A percentile compares a stretch with the other conserved stretches of the same genome.
phyloP scores from a whole-genome alignment of 2,329 filamentous ascomycete genomes.

The Penicillium brasilianum region DNA sequence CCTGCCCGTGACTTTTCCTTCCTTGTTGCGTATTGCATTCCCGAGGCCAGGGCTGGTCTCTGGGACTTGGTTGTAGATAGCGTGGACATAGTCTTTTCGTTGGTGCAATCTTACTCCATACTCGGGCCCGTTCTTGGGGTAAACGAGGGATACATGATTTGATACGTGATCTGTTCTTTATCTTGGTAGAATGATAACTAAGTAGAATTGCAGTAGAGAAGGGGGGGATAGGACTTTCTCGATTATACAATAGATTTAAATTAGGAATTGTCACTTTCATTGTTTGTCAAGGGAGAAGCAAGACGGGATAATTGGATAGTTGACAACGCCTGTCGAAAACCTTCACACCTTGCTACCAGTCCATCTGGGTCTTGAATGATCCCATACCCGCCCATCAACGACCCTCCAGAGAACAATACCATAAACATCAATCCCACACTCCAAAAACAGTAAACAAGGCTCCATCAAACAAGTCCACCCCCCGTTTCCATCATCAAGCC shows the following conservation, averaged over 20 bases:
- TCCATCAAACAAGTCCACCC: no score
- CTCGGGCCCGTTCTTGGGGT: background rate
- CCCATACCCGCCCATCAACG: background rate
- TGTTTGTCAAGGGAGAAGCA: background rate
- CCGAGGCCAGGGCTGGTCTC: background rate
- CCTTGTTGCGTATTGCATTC: background rate
- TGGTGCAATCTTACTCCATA: background rate
- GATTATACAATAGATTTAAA: background rate
- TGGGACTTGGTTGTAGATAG: conserved; percentile 6
- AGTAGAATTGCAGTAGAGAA: no score
- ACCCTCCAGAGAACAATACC: no score
- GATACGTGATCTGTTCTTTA: background rate
- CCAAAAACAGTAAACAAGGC: no score
- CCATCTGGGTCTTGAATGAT: background rate
- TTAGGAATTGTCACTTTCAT: background rate
- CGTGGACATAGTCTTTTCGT: conserved; percentile 2
- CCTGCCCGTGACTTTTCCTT: background rate
- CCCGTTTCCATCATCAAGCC: background rate
- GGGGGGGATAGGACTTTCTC: no score
- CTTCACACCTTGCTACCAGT: background rate
- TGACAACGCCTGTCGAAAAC: no score
- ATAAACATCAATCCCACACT: no score
- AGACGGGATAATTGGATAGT: background rate
- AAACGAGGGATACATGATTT: background rate
- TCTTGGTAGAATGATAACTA: background rate